Evolutionary conservation across 2,329 filamentous ascomycete species (phyloP).

Genomic region (Aspergillus pseudoterreus): DNA sequence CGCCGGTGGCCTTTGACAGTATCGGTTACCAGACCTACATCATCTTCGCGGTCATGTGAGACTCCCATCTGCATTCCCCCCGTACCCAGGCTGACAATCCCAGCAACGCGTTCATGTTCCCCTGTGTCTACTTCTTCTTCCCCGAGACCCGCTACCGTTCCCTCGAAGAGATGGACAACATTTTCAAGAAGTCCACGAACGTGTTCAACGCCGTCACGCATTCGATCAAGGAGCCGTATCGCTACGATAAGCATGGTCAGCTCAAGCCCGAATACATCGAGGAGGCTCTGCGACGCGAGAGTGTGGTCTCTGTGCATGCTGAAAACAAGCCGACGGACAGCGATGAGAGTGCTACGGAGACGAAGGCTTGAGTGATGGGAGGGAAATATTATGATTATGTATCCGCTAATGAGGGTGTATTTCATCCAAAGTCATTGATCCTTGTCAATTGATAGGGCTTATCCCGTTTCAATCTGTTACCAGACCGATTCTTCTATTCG

Average conservation of each 20-base stretch:
- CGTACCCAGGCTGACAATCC: slow-evolving; percentile 60
- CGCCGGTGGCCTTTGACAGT: slow-evolving; percentile 55
- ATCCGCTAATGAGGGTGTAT: too few relatives aligned
- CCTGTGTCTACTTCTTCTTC: slow-evolving; percentile 59
- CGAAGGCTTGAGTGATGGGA: slow-evolving; percentile 6
- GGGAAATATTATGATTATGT: too few relatives aligned
- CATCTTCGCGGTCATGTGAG: slow-evolving; percentile 53
- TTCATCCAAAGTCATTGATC: too few relatives aligned
- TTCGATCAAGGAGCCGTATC: slow-evolving; percentile 50
- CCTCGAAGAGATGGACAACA: slow-evolving; percentile 68
- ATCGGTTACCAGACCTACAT: slow-evolving; percentile 56
- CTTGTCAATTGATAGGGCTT: too few relatives aligned
- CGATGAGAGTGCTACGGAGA: slow-evolving; percentile 20
- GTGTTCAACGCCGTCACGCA: slow-evolving; percentile 48
- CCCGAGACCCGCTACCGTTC: slow-evolving; percentile 58
- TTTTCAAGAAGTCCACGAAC: slow-evolving; percentile 55
- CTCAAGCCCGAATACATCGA: slow-evolving; percentile 48
- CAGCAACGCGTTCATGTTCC: slow-evolving; percentile 54
- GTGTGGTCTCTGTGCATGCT: slow-evolving; percentile 11
- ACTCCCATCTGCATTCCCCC: not conserved
- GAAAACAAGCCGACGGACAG: slow-evolving; percentile 17
- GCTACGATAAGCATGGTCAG: slow-evolving; percentile 57
- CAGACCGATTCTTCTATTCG: too few relatives aligned
- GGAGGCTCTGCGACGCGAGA: slow-evolving; percentile 27
- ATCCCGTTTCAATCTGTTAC: too few relatives aligned